Percentiles rank a stretch among this genome's conserved stretches.
Evolutionary conservation across 495 filamentous ascomycete species (phyloP).

Genomic region (Tuber aestivum): DNA sequence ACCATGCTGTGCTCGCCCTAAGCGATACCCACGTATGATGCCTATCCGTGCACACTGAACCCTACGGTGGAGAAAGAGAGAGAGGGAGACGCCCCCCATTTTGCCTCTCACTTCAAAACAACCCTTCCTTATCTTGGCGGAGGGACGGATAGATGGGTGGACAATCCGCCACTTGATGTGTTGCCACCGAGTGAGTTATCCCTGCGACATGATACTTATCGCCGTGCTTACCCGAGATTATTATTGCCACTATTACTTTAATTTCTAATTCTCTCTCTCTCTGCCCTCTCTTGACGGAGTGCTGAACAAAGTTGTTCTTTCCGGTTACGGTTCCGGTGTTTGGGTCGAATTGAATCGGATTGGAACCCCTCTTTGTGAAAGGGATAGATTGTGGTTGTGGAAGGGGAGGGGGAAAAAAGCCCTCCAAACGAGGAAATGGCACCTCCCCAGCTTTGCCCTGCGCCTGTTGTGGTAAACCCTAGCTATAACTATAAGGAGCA

Average conservation of each 20-base stretch:
- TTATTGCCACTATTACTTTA: neutral
- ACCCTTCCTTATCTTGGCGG: neutral
- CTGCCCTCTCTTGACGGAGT: neutral
- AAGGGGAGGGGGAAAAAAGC: neutral
- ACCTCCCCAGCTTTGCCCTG: neutral
- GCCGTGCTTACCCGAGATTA: neutral
- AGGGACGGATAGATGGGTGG: neutral
- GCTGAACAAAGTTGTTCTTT: neutral
- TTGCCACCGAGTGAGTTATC: neutral
- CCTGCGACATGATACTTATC: conserved; percentile 4
- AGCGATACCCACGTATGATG: neutral
- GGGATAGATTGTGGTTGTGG: neutral
- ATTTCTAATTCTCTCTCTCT: neutral
- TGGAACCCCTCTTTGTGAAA: neutral
- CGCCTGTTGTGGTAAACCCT: too few species aligned
- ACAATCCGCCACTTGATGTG: conserved; percentile 1
- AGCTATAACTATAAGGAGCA: too few species aligned
- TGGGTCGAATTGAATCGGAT: neutral
- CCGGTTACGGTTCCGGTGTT: neutral
- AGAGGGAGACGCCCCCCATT: neutral
- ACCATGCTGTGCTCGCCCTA: neutral
- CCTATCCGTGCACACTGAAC: neutral
- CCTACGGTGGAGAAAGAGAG: neutral
- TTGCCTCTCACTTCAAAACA: neutral
- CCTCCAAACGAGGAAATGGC: neutral